A percentile compares a stretch with the other conserved stretches of the same genome.
These are phyloP conservation scores for Penicillium flavigenum DNA, from an alignment of 495 filamentous ascomycete species.

Conservation along the genomic window DNA sequence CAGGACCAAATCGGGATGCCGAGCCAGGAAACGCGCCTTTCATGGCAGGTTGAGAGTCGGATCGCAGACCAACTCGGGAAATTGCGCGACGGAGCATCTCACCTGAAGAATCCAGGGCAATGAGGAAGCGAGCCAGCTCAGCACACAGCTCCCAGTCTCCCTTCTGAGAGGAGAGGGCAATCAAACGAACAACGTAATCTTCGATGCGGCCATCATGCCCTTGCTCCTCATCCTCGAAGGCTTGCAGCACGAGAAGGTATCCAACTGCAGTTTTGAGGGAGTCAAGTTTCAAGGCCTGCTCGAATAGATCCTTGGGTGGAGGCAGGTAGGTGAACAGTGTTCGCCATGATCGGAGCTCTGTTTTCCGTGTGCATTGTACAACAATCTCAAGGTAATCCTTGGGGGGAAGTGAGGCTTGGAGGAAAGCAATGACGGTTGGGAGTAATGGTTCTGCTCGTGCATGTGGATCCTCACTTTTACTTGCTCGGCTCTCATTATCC, in stretches of 20 bases:
- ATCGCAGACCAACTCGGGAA: conserved; percentile 58
- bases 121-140: conserved; percentile 88
- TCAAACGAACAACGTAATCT: conserved; percentile 68
- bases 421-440: conserved; percentile 81
- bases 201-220: conserved; percentile 61
- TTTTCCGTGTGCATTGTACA: conserved; percentile 96
- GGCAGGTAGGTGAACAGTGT: conserved; percentile 90
- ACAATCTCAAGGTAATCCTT: conserved; percentile 82
- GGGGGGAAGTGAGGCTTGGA: conserved; percentile 77
- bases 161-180: conserved; percentile 77
- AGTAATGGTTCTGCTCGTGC: conserved; percentile 62
- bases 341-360: conserved; percentile 91
- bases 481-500: conserved; percentile 66
- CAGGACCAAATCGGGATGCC: conserved; percentile 28
- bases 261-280: conserved; percentile 95
- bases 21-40: conserved; percentile 27
- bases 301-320: conserved; percentile 85
- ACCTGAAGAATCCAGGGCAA: conserved; percentile 85
- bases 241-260: conserved; percentile 93
- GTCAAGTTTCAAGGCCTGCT: conserved; percentile 79
- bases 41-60: conserved; percentile 11
- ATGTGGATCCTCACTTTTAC: conserved; percentile 37
- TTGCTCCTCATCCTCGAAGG: conserved; percentile 82
- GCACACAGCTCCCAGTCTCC: conserved; percentile 96
- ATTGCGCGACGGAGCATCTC: conserved; percentile 78